Percentiles rank a stretch among this genome's conserved stretches.
phyloP scores from a whole-genome alignment of 345 rosid genomes.

The Eucalyptus sp. region DNA sequence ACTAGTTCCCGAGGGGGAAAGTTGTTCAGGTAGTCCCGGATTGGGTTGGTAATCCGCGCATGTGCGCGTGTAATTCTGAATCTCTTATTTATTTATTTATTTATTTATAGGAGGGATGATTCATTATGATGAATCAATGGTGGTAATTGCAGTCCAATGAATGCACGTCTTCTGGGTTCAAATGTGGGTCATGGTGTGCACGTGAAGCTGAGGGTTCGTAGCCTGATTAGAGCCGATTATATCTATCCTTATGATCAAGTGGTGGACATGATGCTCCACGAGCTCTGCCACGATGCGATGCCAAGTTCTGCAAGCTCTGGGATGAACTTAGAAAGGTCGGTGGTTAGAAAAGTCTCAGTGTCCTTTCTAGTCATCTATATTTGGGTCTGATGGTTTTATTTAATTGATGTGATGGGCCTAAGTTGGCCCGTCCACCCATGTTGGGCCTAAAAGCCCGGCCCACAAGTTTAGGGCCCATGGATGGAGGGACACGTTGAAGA shows the following conservation, averaged over 20 bases:
- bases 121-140: not conserved
- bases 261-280: conserved; percentile 90
- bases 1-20: not conserved
- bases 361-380: not conserved
- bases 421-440: no score
- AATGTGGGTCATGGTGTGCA: conserved; percentile 57
- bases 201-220: conserved; percentile 69
- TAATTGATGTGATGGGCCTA: no score
- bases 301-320: conserved; percentile 77
- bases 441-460: no score
- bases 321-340: conserved; percentile 69
- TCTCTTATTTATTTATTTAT: no score
- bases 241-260: conserved; percentile 55
- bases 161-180: conserved; percentile 56
- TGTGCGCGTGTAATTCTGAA: not conserved
- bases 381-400: no score
- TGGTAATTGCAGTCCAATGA: conserved; percentile 33
- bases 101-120: not conserved
- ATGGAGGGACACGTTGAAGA: no score
- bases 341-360: not conserved
- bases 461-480: no score
- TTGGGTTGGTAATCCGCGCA: not conserved
- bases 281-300: conserved; percentile 77
- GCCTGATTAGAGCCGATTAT: conserved; percentile 39
- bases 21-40: not conserved